A percentile compares a stretch with the other conserved stretches of the same genome.
Conservation (phyloP, 148 eudicot genomes). For the Arctostaphylos glauca region DNA sequence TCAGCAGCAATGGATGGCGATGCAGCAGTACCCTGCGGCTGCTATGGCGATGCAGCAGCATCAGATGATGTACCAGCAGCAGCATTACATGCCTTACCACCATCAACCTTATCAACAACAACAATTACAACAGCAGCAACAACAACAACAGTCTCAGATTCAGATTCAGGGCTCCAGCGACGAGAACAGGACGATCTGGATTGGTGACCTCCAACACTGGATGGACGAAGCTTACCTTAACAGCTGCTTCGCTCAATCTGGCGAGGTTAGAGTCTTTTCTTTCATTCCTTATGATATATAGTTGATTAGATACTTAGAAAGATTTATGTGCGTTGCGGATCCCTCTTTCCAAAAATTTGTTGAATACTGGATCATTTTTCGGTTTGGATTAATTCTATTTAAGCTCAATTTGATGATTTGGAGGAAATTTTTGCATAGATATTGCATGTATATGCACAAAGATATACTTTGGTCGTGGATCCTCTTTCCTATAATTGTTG, state of each 20-base stretch:
- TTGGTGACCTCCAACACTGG: conserved; percentile 63
- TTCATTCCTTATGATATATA: neutral
- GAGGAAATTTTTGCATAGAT: neutral
- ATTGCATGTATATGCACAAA: neutral
- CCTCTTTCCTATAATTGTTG: neutral
- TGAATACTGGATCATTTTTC: neutral
- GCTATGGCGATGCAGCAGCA: conserved; percentile 35
- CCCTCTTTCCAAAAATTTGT: neutral
- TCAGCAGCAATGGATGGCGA: conserved; percentile 31
- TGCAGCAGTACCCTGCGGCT: conserved; percentile 33
- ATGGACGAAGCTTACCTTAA: conserved; percentile 60
- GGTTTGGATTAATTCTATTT: neutral
- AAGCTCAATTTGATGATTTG: neutral
- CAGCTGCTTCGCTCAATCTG: conserved; percentile 41
- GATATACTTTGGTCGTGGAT: neutral
- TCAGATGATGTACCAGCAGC: conserved; percentile 29
- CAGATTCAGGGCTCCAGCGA: conserved; percentile 33
- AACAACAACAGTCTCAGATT: conserved; percentile 17
- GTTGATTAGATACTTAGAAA: neutral
- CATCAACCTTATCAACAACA: conserved; percentile 22
- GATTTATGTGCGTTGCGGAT: neutral
- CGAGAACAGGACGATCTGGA: conserved; percentile 58
- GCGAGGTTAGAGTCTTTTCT: conserved; percentile 36
- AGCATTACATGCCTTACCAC: conserved; percentile 40
- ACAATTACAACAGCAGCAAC: conserved; percentile 17